phyloP scores from a whole-genome alignment of 495 filamentous ascomycete species.

The Cryomyces minteri region DNA sequence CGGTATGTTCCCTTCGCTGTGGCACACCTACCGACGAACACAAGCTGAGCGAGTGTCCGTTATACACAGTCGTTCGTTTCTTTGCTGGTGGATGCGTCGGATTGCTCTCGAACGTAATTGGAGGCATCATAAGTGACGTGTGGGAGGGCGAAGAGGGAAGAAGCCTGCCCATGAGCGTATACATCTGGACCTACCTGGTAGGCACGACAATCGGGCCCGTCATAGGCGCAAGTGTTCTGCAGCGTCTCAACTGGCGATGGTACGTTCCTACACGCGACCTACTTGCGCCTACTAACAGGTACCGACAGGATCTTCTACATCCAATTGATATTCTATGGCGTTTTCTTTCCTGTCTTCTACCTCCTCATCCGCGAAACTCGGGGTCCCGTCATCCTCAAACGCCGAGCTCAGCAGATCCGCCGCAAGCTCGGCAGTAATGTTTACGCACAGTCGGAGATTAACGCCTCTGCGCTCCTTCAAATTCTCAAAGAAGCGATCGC shows the following conservation, averaged over 20 bases:
- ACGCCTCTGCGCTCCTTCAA: slow-evolving; percentile 4
- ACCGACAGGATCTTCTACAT: slow-evolving; percentile 26
- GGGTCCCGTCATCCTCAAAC: slow-evolving; percentile 21
- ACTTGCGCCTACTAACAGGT: neutral
- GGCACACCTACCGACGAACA: too few relatives aligned
- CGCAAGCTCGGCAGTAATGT: slow-evolving; percentile 13
- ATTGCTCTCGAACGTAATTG: slow-evolving; percentile 27
- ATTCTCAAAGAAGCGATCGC: slow-evolving; percentile 7
- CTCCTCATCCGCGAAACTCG: slow-evolving; percentile 26
- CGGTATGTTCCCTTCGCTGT: neutral
- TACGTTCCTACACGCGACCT: neutral
- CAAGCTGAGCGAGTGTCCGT: too few relatives aligned
- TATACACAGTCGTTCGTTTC: slow-evolving; percentile 17
- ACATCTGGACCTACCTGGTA: slow-evolving; percentile 23
- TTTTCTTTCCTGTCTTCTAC: slow-evolving; percentile 21
- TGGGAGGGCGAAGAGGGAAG: slow-evolving; percentile 23
- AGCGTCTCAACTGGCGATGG: slow-evolving; percentile 27
- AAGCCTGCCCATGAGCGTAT: slow-evolving; percentile 29
- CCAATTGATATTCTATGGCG: slow-evolving; percentile 27
- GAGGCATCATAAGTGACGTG: slow-evolving; percentile 29
- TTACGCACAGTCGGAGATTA: slow-evolving; percentile 23
- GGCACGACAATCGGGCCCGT: slow-evolving; percentile 30
- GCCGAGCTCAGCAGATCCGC: slow-evolving; percentile 18
- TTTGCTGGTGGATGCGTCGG: slow-evolving; percentile 29
- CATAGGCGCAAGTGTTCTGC: slow-evolving; percentile 24